A percentile compares a stretch with the other conserved stretches of the same genome.
Evolutionary conservation across 2,329 filamentous ascomycete genomes (phyloP).

Genomic region (Cladorrhinum sp.): DNA sequence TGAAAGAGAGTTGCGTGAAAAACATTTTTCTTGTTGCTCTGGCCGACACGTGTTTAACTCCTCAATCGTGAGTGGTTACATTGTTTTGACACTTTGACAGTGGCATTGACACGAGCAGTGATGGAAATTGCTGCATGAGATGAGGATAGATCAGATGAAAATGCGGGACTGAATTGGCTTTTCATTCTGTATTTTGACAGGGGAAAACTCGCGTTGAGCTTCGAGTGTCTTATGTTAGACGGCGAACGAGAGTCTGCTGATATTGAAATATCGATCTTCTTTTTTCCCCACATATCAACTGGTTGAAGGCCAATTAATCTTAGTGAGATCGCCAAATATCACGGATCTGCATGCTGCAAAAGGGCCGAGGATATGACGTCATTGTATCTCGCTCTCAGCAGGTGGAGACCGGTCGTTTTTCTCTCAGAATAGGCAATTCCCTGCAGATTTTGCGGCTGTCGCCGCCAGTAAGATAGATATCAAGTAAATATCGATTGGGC

Average conservation of each 20-base stretch:
- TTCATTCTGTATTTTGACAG: no score
- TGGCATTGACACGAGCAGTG: not conserved
- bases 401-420: no score
- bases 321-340: not conserved
- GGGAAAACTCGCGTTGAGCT: no score
- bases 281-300: not conserved
- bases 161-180: not conserved
- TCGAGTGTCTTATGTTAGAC: no score
- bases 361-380: not conserved
- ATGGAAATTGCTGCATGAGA: not conserved
- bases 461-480: no score
- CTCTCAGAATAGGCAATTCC: no score
- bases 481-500: no score
- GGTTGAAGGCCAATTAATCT: not conserved
- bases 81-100: not conserved
- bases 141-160: not conserved
- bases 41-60: not conserved
- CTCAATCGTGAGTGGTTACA: not conserved
- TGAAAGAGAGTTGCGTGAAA: no score
- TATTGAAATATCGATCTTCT: no score
- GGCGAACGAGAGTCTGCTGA: no score
- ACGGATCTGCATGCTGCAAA: not conserved
- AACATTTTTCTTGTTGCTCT: no score
- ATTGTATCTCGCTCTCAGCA: no score
- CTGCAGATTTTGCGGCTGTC: not conserved